Evolutionary conservation across 495 filamentous ascomycete genomes (phyloP).

Genomic region (Jackrogersella minutella): DNA sequence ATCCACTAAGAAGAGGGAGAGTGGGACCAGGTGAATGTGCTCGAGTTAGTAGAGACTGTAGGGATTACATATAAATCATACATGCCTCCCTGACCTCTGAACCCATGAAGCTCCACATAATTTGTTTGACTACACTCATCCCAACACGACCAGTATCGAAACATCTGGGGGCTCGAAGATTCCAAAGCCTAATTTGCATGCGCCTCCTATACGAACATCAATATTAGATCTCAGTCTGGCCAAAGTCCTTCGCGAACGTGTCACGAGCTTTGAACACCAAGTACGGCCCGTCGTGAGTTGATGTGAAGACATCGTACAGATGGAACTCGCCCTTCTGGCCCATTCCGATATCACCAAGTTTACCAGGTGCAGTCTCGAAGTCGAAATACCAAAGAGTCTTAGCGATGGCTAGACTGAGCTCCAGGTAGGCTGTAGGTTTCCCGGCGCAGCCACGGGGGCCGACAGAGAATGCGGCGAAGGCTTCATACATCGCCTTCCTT

Average conservation of each 20-base stretch:
- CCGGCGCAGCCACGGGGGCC: slow-evolving; percentile 57
- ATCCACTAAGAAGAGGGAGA: too few species aligned
- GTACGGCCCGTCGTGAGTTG: slow-evolving; percentile 28
- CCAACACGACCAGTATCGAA: neutral
- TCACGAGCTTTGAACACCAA: slow-evolving; percentile 29
- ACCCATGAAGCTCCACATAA: too few species aligned
- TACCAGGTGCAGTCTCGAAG: slow-evolving; percentile 38
- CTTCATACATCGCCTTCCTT: slow-evolving; percentile 34
- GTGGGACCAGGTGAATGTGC: too few species aligned
- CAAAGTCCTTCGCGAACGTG: slow-evolving; percentile 5
- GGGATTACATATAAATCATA: too few species aligned
- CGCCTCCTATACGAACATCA: too few species aligned
- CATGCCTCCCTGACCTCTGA: too few species aligned
- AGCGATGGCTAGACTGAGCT: slow-evolving; percentile 47
- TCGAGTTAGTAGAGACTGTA: too few species aligned
- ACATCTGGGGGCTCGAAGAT: neutral
- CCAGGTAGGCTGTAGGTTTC: slow-evolving; percentile 53
- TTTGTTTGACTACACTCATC: too few species aligned
- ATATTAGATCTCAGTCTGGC: neutral
- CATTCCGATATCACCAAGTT: slow-evolving; percentile 15
- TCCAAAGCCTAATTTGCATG: neutral
- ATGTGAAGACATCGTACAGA: slow-evolving; percentile 45
- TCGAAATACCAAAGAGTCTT: slow-evolving; percentile 48
- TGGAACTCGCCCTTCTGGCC: slow-evolving; percentile 46
- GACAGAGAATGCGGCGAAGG: slow-evolving; percentile 54